Percentiles rank a stretch among this genome's conserved stretches.
These are phyloP conservation scores for Pseudopithomyces chartarum DNA, from an alignment of 2,329 filamentous ascomycete genomes.

Conservation along the genomic window DNA sequence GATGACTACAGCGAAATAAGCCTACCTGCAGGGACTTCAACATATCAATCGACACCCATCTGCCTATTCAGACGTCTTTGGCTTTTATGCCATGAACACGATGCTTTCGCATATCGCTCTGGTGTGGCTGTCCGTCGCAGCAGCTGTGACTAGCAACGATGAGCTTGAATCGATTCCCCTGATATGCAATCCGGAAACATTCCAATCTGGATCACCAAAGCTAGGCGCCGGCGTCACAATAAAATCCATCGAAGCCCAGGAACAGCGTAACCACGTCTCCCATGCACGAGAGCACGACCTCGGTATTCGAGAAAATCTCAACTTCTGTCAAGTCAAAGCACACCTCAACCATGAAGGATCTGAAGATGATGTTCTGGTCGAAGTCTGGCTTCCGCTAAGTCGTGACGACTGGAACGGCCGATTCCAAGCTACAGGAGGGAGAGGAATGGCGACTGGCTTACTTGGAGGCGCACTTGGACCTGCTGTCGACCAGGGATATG, in stretches of 20 bases:
- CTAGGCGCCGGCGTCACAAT: conserved; percentile 16
- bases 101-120: neutral
- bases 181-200: neutral
- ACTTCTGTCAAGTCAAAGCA: conserved; percentile 31
- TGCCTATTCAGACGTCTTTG: neutral
- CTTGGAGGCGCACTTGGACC: conserved; percentile 27
- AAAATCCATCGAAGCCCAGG: conserved; percentile 18
- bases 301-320: conserved; percentile 16
- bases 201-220: conserved; percentile 9
- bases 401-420: conserved; percentile 38
- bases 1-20: neutral
- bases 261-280: conserved; percentile 20
- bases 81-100: neutral
- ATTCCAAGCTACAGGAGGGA: conserved; percentile 39
- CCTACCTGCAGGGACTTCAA: neutral
- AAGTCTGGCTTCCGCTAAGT: conserved; percentile 37
- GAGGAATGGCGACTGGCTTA: conserved; percentile 34
- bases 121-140: neutral
- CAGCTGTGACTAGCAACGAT: neutral
- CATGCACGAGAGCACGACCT: conserved; percentile 9
- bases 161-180: neutral
- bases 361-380: conserved; percentile 30
- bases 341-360: conserved; percentile 23
- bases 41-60: neutral
- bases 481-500: conserved; percentile 36